A percentile compares a stretch with the other conserved stretches of the same genome.
Evolutionary conservation across 805 yeast species (phyloP).

Genomic region (Blastobotrys robertii): DNA sequence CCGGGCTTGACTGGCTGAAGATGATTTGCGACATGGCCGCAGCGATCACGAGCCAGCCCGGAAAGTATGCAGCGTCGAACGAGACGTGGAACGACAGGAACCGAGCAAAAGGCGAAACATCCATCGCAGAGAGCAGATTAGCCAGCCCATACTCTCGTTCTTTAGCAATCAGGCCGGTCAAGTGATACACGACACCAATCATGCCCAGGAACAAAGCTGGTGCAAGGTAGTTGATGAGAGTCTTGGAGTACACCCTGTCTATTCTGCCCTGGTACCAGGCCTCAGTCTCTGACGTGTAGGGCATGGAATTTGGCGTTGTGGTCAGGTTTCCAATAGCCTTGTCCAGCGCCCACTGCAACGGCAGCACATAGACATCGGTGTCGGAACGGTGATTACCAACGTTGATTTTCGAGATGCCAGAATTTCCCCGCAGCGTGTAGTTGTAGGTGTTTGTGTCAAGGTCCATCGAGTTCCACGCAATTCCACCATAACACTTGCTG

Average conservation of each 20-base stretch:
- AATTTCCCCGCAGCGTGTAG: slow-evolving; percentile 28
- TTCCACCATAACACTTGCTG: slow-evolving; percentile 27
- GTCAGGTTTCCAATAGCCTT: slow-evolving; percentile 22
- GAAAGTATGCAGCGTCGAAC: slow-evolving; percentile 23
- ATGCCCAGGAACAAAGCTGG: slow-evolving; percentile 28
- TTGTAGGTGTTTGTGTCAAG: slow-evolving; percentile 20
- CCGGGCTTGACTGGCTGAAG: slow-evolving; percentile 19
- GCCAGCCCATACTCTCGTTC: slow-evolving; percentile 28
- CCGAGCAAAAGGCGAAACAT: slow-evolving; percentile 21
- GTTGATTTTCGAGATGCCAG: slow-evolving; percentile 22
- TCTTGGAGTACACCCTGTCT: slow-evolving; percentile 21
- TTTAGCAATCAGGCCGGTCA: slow-evolving; percentile 26
- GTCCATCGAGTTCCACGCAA: slow-evolving; percentile 27
- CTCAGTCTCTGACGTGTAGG: slow-evolving; percentile 24
- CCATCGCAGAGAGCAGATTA: slow-evolving; percentile 25
- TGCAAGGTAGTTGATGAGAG: slow-evolving; percentile 23
- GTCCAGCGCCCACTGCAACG: slow-evolving; percentile 29
- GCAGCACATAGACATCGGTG: slow-evolving; percentile 25
- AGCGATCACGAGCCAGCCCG: slow-evolving; percentile 28
- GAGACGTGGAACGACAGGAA: slow-evolving; percentile 23
- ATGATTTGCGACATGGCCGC: slow-evolving; percentile 17
- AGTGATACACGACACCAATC: slow-evolving; percentile 29
- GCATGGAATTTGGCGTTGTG: slow-evolving; percentile 22
- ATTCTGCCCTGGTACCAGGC: slow-evolving; percentile 19
- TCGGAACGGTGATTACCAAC: slow-evolving; percentile 21